A percentile compares a stretch with the other conserved stretches of the same genome.
Conservation (phyloP, 371 early-diverging fungal species). For the Apophysomyces trapeziformis region DNA sequence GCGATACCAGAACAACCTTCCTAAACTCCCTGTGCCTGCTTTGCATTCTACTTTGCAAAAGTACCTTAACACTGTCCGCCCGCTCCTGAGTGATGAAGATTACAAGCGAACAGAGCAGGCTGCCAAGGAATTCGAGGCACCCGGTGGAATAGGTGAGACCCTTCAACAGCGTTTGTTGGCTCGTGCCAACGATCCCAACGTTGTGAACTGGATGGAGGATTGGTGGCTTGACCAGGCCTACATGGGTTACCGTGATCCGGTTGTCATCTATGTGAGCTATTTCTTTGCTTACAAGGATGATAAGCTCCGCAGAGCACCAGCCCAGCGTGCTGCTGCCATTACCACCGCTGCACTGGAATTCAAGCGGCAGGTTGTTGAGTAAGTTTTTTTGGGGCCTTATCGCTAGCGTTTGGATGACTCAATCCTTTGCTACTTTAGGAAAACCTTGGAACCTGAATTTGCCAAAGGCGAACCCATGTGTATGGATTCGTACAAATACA, state of each 20-base stretch:
- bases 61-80: conserved; percentile 79
- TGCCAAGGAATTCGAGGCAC: conserved; percentile 79
- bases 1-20: conserved; percentile 73
- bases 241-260: conserved; percentile 95
- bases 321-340: conserved; percentile 87
- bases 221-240: conserved; percentile 96
- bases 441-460: conserved; percentile 86
- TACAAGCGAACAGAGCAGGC: conserved; percentile 71
- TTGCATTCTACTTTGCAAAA: conserved; percentile 80
- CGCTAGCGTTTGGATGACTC: background rate
- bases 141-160: conserved; percentile 81
- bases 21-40: conserved; percentile 89
- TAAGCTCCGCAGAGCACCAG: conserved; percentile 74
- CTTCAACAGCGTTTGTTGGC: conserved; percentile 85
- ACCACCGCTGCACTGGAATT: conserved; percentile 88
- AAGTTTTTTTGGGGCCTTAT: conserved; percentile 21
- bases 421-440: conserved; percentile 30
- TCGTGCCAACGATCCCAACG: conserved; percentile 64
- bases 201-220: conserved; percentile 91
- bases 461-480: conserved; percentile 81
- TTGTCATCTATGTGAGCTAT: conserved; percentile 87
- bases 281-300: conserved; percentile 88
- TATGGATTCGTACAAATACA: conserved; percentile 90
- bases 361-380: conserved; percentile 76
- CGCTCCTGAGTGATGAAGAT: conserved; percentile 75